Evolutionary conservation across 2,329 filamentous ascomycete species (phyloP).

Genomic region (Aspergillus spinulosporus): DNA sequence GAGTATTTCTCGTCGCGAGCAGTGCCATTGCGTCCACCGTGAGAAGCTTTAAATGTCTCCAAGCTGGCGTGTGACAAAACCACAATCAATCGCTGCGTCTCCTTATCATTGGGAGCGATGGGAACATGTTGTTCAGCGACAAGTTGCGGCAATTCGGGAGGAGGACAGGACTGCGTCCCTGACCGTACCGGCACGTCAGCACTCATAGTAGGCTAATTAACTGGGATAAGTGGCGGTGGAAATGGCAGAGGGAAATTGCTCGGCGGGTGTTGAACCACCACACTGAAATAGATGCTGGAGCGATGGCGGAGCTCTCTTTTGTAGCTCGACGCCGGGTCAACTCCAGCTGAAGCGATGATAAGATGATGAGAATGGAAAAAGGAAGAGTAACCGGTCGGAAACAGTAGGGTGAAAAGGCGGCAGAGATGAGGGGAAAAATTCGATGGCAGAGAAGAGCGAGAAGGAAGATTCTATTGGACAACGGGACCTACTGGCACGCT

Average conservation of each 20-base stretch:
- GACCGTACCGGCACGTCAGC: conserved; percentile 32
- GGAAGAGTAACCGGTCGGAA: not conserved
- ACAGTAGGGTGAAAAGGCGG: conserved; percentile 1
- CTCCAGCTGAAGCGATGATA: not conserved
- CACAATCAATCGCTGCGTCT: conserved; percentile 87
- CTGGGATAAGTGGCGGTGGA: not conserved
- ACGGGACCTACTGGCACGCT: conserved; percentile 40
- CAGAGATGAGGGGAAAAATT: conserved; percentile 15
- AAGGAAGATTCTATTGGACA: conserved; percentile 11
- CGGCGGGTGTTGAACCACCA: not conserved
- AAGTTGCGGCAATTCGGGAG: conserved; percentile 83
- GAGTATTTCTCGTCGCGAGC: conserved; percentile 91
- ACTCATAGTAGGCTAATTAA: conserved; percentile 17
- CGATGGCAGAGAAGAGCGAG: not conserved
- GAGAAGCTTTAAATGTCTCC: conserved; percentile 92
- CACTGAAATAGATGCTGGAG: not conserved
- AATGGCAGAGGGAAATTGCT: not conserved
- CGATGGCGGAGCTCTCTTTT: not conserved
- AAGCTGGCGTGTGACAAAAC: conserved; percentile 96
- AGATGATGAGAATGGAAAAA: not conserved
- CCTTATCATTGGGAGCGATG: conserved; percentile 82
- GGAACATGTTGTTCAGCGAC: conserved; percentile 89
- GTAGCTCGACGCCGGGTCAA: not conserved
- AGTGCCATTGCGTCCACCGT: conserved; percentile 65
- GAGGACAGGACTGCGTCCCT: conserved; percentile 94